These are phyloP conservation scores for Gyromitra esculenta DNA, from an alignment of 2,329 filamentous ascomycete genomes.

Conservation along the genomic window DNA sequence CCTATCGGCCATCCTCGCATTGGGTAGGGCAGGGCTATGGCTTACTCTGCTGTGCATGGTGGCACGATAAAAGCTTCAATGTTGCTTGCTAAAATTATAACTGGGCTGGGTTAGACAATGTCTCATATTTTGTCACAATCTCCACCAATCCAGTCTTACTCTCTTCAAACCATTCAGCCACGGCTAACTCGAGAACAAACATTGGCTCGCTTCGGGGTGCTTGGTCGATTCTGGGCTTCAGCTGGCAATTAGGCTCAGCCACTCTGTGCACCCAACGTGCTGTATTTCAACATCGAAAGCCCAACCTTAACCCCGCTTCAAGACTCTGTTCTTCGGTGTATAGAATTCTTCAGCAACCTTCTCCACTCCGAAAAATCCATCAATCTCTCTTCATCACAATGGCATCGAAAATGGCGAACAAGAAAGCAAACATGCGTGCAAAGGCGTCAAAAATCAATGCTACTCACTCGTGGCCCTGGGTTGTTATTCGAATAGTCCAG, in stretches of 20 bases:
- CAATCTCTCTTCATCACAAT: neutral
- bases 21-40: neutral
- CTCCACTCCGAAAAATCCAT: neutral
- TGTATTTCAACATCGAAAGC: slow-evolving; percentile 11
- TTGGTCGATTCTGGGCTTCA: neutral
- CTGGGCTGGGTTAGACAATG: neutral
- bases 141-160: neutral
- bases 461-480: slow-evolving; percentile 30
- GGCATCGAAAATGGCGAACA: slow-evolving; percentile 21
- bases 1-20: slow-evolving; percentile 3
- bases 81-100: slow-evolving; percentile 9
- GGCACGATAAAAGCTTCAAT: neutral
- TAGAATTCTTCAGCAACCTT: neutral
- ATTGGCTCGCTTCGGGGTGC: slow-evolving; percentile 8
- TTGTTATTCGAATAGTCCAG: slow-evolving; percentile 34
- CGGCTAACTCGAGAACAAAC: slow-evolving; percentile 4
- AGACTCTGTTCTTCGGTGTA: neutral
- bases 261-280: slow-evolving; percentile 5
- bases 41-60: neutral
- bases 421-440: slow-evolving; percentile 17
- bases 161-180: neutral
- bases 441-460: slow-evolving; percentile 14
- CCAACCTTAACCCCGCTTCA: slow-evolving; percentile 18
- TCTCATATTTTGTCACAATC: neutral
- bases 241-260: slow-evolving; percentile 23